Conservation (phyloP, 2,329 filamentous ascomycete species). For the Ascochyta koolunga region DNA sequence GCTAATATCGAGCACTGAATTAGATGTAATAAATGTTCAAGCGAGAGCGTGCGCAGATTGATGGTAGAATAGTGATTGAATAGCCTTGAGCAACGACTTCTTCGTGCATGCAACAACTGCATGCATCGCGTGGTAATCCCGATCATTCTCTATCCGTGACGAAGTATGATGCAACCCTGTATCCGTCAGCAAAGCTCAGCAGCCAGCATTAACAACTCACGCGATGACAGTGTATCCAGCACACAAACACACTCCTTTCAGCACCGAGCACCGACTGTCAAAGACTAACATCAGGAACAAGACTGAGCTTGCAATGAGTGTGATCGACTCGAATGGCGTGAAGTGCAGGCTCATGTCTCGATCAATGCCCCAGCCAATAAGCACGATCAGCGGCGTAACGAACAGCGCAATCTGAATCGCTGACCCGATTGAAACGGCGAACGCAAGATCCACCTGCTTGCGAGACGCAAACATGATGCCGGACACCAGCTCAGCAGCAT, state of each 20-base stretch:
- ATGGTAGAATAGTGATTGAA: too few relatives aligned
- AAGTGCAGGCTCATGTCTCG: constrained; percentile 74
- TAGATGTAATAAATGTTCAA: too few relatives aligned
- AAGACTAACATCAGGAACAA: constrained; percentile 18
- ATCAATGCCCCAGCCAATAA: constrained; percentile 63
- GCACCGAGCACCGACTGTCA: constrained; percentile 14
- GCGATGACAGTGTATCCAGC: constrained; percentile 20
- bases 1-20: too few relatives aligned
- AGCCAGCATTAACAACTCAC: constrained; percentile 6
- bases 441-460: constrained; percentile 67
- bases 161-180: constrained; percentile 13
- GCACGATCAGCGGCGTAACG: constrained; percentile 62
- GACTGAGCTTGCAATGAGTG: constrained; percentile 44
- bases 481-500: constrained; percentile 66
- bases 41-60: too few relatives aligned
- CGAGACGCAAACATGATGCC: constrained; percentile 62
- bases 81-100: too few relatives aligned
- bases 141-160: not conserved
- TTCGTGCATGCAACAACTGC: too few relatives aligned
- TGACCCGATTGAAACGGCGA: constrained; percentile 64
- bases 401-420: constrained; percentile 66
- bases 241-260: constrained; percentile 15
- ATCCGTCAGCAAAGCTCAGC: not conserved
- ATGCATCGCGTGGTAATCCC: not conserved
- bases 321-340: constrained; percentile 78